phyloP scores from a whole-genome alignment of 2,329 filamentous ascomycete species.

The Colletotrichum sp. region DNA sequence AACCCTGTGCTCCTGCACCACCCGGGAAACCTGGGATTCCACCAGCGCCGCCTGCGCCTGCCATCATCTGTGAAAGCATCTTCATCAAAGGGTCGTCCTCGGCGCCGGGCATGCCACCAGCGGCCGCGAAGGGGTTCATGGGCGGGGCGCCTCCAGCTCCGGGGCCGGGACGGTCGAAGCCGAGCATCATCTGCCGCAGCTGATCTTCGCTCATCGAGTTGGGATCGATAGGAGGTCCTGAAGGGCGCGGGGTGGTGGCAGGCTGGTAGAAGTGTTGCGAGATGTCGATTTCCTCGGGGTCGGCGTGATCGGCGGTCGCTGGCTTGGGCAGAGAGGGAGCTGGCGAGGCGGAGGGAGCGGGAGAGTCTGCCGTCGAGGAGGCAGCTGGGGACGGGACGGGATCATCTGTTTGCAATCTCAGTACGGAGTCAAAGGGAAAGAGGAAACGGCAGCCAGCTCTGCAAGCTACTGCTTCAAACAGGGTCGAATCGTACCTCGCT shows the following conservation, averaged over 20 bases:
- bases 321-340: conserved; percentile 30
- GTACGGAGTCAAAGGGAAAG: background rate
- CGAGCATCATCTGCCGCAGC: conserved; percentile 69
- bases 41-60: conserved; percentile 37
- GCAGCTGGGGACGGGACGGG: background rate
- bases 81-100: conserved; percentile 51
- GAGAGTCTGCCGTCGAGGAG: conserved; percentile 4
- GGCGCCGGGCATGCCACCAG: conserved; percentile 46
- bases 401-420: background rate
- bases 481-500: conserved; percentile 39
- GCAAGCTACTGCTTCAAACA: background rate
- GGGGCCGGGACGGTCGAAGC: conserved; percentile 47
- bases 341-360: conserved; percentile 26
- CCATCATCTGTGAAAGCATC: conserved; percentile 78
- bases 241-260: conserved; percentile 24
- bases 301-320: conserved; percentile 47
- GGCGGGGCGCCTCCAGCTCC: conserved; percentile 24
- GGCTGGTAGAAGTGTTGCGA: conserved; percentile 75
- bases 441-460: background rate
- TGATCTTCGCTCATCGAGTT: conserved; percentile 59
- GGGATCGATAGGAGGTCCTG: conserved; percentile 32
- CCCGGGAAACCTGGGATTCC: conserved; percentile 12
- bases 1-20: conserved; percentile 32
- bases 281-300: conserved; percentile 81
- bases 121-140: conserved; percentile 26